Evolutionary conservation across 129 eudicot genomes (phyloP).

Genomic region (Gnaphalium uliginosum): DNA sequence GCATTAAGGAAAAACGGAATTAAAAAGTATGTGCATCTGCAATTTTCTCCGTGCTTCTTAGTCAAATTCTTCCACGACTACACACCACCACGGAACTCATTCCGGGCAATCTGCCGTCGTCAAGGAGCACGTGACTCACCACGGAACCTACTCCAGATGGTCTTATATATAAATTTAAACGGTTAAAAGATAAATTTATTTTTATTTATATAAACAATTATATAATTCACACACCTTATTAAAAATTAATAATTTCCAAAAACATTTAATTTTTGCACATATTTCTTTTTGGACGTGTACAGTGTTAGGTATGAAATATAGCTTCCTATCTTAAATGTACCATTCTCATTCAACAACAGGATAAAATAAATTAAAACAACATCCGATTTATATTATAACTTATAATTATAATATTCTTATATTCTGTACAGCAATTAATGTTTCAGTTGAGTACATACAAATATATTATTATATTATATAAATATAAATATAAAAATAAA

Average conservation of each 20-base stretch:
- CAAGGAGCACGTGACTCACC: no score
- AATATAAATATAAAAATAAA: background rate
- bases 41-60: no score
- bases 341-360: slow-evolving; percentile 29
- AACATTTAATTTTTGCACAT: background rate
- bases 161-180: no score
- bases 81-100: no score
- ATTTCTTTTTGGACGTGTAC: no score
- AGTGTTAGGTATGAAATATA: slow-evolving; percentile 29
- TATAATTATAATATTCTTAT: background rate
- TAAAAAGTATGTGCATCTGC: no score
- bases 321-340: slow-evolving; percentile 24
- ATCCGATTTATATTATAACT: slow-evolving; percentile 9
- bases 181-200: no score
- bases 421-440: slow-evolving; percentile 30
- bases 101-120: no score
- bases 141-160: no score
- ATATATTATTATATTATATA: background rate
- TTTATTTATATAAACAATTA: no score
- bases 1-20: no score
- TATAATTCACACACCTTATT: slow-evolving; percentile 3
- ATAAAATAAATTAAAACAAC: slow-evolving; percentile 12
- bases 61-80: no score
- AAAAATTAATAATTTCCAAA: background rate
- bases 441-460: slow-evolving; percentile 21